A percentile compares a stretch with the other conserved stretches of the same genome.
phyloP scores from a whole-genome alignment of 2,329 filamentous ascomycete species.

The Drechslerella coelobrocha region DNA sequence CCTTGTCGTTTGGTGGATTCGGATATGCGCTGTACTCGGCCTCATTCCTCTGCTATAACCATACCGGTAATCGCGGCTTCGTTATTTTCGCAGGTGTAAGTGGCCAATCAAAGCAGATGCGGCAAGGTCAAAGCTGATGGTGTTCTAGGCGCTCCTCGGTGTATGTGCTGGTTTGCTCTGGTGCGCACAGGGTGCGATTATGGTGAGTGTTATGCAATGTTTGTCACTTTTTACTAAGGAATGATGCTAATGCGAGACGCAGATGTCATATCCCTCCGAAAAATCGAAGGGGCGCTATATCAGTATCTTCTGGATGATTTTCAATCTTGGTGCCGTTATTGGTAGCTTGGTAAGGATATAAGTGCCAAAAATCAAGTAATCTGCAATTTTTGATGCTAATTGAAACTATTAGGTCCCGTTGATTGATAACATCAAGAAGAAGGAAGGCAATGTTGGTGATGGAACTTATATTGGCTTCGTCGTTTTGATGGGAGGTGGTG shows the following conservation, averaged over 20 bases:
- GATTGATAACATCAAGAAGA: conserved; percentile 54
- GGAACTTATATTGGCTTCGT: conserved; percentile 47
- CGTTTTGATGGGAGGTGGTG: conserved; percentile 37
- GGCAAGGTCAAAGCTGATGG: conserved; percentile 10
- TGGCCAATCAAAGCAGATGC: not conserved
- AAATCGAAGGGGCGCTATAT: conserved; percentile 85
- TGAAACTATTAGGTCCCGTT: conserved; percentile 48
- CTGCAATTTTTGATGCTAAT: conserved; percentile 28
- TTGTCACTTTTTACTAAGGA: not conserved
- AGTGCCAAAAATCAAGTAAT: not conserved
- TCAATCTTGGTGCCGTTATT: conserved; percentile 89
- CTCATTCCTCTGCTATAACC: conserved; percentile 73
- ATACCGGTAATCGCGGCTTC: conserved; percentile 72
- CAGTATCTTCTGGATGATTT: conserved; percentile 92
- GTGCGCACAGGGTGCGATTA: conserved; percentile 82
- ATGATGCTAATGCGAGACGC: not conserved
- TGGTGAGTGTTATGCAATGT: conserved; percentile 59
- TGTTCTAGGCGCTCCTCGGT: conserved; percentile 69
- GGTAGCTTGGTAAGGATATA: conserved; percentile 67
- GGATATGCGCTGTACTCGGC: conserved; percentile 79
- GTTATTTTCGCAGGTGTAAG: conserved; percentile 72
- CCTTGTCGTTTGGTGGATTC: conserved; percentile 74
- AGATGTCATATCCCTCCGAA: conserved; percentile 83
- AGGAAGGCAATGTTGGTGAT: conserved; percentile 50
- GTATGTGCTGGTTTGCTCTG: conserved; percentile 80